Base-by-base conservation (phyloP, 495 filamentous ascomycete genomes). In the Aspergillus homomorphus region DNA sequence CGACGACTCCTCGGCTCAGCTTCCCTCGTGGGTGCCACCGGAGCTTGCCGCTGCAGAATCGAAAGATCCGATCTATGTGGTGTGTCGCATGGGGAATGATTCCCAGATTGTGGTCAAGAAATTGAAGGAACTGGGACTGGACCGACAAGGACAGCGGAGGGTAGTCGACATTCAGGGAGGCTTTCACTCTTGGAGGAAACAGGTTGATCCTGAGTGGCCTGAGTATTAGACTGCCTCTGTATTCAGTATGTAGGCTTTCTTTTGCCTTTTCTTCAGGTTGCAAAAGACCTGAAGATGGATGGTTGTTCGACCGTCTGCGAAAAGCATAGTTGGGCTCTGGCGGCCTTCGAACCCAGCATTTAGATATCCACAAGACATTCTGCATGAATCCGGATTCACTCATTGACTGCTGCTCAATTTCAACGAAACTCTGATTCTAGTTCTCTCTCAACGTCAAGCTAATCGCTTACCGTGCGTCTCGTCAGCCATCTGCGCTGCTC, bases 71-170 rank as follows among this genome's bases (percentile, higher is more conserved):
- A 76, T 97, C 10, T 89, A 90, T 65, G 84, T 96, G 2, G 79
- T 98, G 0, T 98, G 94, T 65, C 82, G 91, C 18, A 80, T 87
- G 2, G 94, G 94, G 2, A 90, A 96, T 62, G 94, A 98, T 67
- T 96, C 90, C 0, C 94, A 96, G 67, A 69, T 91, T 51, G 87
- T 85, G 0, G 84, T 91, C 0, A 81, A 80, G 65, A 86, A 77
- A 67, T 60, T 96, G 59, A 90, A 87, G 66, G 83, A 91, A 30
- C 63, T 84, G 42, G 85, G 85, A 3, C 55, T 88, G n/a, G 84
- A 81, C 52, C 67, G 71, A 21, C 69, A 70, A 14, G 86, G 86
- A 0, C 71, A 74, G 56, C 76, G 84, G 33, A 82, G 79, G 53
- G 82, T 95, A 51, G 82, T 84, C 30, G 94, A 97, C 72, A 87